These are phyloP conservation scores for Trichoderma arundinaceum DNA, from an alignment of 2,329 filamentous ascomycete species.

Conservation along the genomic window DNA sequence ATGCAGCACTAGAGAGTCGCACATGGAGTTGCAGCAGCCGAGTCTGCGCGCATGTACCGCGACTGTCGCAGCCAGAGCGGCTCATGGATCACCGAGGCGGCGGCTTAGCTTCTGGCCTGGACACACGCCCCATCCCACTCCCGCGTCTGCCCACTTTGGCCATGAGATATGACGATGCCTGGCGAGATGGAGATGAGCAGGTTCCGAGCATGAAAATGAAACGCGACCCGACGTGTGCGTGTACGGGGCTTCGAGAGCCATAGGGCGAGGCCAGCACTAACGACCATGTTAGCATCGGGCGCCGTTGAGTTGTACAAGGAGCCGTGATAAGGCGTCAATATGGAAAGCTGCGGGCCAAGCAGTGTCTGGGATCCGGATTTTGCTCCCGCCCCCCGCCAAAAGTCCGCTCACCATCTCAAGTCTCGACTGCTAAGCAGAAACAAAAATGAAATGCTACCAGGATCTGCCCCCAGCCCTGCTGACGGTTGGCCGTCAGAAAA, in stretches of 20 bases:
- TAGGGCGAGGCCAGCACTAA: not conserved
- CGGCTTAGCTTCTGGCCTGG: constrained; percentile 19
- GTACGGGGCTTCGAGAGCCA: not conserved
- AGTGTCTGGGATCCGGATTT: not conserved
- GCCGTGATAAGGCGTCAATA: not conserved
- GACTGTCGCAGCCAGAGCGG: constrained; percentile 17
- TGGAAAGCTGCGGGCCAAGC: not conserved
- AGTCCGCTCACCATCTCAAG: not conserved
- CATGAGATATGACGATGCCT: too few relatives aligned
- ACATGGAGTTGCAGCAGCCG: constrained; percentile 21
- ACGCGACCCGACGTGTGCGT: constrained; percentile 29
- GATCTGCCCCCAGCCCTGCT: constrained; percentile 21
- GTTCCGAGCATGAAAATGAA: constrained; percentile 18
- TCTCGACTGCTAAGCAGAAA: not conserved
- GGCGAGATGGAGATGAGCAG: too few relatives aligned
- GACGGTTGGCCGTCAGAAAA: not conserved
- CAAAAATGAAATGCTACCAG: not conserved
- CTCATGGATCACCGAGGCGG: constrained; percentile 32
- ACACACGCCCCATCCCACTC: not conserved
- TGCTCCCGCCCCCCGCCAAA: constrained; percentile 3
- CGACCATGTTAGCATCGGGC: not conserved
- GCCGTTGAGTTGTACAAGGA: too few relatives aligned
- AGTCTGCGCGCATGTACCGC: not conserved
- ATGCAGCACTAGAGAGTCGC: too few relatives aligned
- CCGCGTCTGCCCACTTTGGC: constrained; percentile 17